phyloP scores from a whole-genome alignment of 176 grass and related monocot genomes.

The Zizania latifolia region DNA sequence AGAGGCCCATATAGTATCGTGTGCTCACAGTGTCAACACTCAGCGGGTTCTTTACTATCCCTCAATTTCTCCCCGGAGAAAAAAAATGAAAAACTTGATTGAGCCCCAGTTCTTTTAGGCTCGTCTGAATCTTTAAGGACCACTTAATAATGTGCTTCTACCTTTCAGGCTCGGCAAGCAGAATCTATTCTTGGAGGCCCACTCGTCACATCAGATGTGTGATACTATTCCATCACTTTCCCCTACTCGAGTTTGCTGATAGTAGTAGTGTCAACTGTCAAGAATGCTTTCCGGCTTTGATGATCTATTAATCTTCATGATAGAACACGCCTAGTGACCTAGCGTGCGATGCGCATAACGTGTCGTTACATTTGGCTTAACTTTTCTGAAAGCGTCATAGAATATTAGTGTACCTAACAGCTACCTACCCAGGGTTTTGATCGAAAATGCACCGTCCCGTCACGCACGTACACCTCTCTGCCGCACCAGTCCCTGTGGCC shows the following conservation, averaged over 20 bases:
- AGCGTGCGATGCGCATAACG: too few species aligned
- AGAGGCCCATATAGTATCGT: too few species aligned
- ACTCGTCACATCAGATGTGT: neutral
- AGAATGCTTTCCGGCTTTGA: neutral
- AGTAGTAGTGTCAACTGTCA: too few species aligned
- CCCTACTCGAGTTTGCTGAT: neutral
- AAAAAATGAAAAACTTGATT: neutral
- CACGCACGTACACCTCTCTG: neutral
- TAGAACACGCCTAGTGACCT: too few species aligned
- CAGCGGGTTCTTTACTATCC: too few species aligned
- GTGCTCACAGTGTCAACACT: too few species aligned
- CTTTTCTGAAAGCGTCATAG: too few species aligned
- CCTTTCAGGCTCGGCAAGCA: neutral
- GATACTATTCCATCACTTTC: neutral
- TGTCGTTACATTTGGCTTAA: too few species aligned
- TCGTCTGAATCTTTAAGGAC: neutral
- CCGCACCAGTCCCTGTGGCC: too few species aligned
- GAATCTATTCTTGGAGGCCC: conserved; percentile 7
- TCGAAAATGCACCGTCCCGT: neutral
- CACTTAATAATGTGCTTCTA: neutral
- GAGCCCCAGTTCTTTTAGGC: too few species aligned
- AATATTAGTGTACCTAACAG: neutral
- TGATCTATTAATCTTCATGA: neutral
- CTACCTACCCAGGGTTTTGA: neutral
- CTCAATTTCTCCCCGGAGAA: too few species aligned